Percentiles rank a stretch among this genome's conserved stretches.
Evolutionary conservation across 805 yeast genomes (phyloP).

Genomic region (Komagataella ulmi): DNA sequence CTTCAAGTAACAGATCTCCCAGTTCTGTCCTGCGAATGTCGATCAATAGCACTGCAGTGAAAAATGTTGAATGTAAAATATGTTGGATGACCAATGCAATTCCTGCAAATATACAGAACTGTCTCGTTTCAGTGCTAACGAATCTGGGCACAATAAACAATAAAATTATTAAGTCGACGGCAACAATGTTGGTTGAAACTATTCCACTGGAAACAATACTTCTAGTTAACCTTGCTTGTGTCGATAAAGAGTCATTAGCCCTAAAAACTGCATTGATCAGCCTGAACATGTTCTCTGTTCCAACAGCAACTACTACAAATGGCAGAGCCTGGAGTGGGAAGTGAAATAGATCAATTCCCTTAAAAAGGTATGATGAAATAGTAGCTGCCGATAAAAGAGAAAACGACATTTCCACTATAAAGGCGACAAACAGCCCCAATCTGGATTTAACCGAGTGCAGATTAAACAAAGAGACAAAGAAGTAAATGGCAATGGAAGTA

Average conservation of each 20-base stretch:
- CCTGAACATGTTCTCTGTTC: slow-evolving; percentile 34
- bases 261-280: slow-evolving; percentile 24
- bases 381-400: slow-evolving; percentile 29
- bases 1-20: slow-evolving; percentile 25
- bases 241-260: slow-evolving; percentile 27
- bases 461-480: slow-evolving; percentile 24
- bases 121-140: slow-evolving; percentile 16
- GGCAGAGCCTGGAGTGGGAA: slow-evolving; percentile 28
- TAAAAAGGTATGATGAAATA: slow-evolving; percentile 22
- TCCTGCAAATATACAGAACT: slow-evolving; percentile 30
- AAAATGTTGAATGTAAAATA: slow-evolving; percentile 46
- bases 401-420: slow-evolving; percentile 23
- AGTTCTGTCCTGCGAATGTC: slow-evolving; percentile 55
- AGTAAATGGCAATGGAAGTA: slow-evolving; percentile 11
- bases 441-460: slow-evolving; percentile 30
- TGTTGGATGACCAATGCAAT: slow-evolving; percentile 45
- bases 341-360: slow-evolving; percentile 19
- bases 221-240: slow-evolving; percentile 21
- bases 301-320: slow-evolving; percentile 25
- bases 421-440: slow-evolving; percentile 30
- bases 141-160: slow-evolving; percentile 13
- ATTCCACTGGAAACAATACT: slow-evolving; percentile 23
- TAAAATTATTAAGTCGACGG: slow-evolving; percentile 14
- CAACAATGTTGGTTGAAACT: slow-evolving; percentile 22
- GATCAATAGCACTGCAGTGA: slow-evolving; percentile 50